Base-by-base conservation (phyloP, 306 rosid genomes). In the Rosa rugosa region DNA sequence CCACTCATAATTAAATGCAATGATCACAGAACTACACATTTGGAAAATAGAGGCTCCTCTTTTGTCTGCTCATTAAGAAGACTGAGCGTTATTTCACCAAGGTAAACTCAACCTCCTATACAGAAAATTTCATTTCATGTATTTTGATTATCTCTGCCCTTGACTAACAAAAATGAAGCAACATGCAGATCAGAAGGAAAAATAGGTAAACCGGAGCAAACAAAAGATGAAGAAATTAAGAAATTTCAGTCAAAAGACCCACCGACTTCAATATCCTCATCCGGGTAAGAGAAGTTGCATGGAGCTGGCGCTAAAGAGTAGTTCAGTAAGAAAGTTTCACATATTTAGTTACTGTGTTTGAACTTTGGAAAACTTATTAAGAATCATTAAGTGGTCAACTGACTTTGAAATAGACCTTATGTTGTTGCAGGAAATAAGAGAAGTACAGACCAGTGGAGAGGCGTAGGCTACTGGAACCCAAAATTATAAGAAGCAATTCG, bases 231-330 rank as follows among this genome's bases (percentile, higher is more conserved):
- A 25, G 27, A 25, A 25, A 25, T 25, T 25, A 25, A 25, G 27
- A 25, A 25, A 25, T 25, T 25, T 25, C 27, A 75, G 75, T 60
- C 95, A 94, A 7, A 89, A 85, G 65, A 91, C 91, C 16, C 87
- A 90, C 63, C 91, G 94, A 94, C 81, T 91, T 91, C 88, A 27
- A 60, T 51, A 88, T 25, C 54, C 91, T 94, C 1, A 44, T 87
- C 63, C 80, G 80, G 63, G 91, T 94, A 83, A 94, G 91, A 80
- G 97, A 94, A 85, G 87, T 89, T 94, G 97, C 89, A 94, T 91
- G 97, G 97, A 94, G 87, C 50, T 90, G 76, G 96, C 97, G 62
- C 74, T 94, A 5, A 86, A 87, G 97, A 25, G 97, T 90, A 73
- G 36, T 68, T 23, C 46, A 20, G 22, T 31, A 0, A 13, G 31